phyloP scores from a whole-genome alignment of 139 green algal species.

The Chlamydomonas asymmetrica region DNA sequence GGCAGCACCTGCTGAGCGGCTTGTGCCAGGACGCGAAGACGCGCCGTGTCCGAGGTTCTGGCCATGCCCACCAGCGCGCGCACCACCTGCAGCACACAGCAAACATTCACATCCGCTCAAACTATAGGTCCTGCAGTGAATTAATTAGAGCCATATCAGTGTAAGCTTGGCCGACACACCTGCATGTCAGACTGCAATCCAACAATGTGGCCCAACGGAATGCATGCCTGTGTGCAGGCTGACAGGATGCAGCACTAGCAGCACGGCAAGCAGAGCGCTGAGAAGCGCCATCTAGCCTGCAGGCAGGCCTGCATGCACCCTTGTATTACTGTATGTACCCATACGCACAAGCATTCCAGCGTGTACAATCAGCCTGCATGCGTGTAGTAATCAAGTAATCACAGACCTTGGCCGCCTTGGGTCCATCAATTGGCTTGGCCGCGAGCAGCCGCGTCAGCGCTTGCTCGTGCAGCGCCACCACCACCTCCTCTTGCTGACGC shows the following conservation, averaged over 20 bases:
- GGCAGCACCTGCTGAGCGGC: neutral
- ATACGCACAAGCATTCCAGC: neutral
- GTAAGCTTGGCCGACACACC: too few relatives aligned
- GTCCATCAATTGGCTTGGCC: too few relatives aligned
- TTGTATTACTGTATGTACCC: conserved; percentile 5
- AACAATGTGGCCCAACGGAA: too few relatives aligned
- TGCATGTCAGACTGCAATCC: too few relatives aligned
- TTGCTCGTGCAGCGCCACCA: conserved; percentile 10
- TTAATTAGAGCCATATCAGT: too few relatives aligned
- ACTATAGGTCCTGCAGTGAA: too few relatives aligned
- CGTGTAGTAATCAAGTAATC: neutral
- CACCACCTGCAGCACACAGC: neutral
- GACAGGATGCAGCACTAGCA: too few relatives aligned
- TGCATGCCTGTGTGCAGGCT: too few relatives aligned
- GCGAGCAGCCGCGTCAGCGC: conserved; percentile 9
- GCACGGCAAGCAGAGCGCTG: too few relatives aligned
- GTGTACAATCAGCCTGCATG: neutral
- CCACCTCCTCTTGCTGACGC: neutral
- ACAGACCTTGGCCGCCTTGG: neutral
- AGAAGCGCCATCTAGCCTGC: too few relatives aligned
- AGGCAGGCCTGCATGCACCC: too few relatives aligned
- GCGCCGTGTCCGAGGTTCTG: neutral
- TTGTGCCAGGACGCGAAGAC: neutral
- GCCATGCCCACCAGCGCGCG: neutral
- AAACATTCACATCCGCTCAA: neutral